Percentiles rank a stretch among this genome's conserved stretches.
These are phyloP conservation scores for Sporothrix phasma DNA, from an alignment of 2,329 filamentous ascomycete species.

Conservation along the genomic window DNA sequence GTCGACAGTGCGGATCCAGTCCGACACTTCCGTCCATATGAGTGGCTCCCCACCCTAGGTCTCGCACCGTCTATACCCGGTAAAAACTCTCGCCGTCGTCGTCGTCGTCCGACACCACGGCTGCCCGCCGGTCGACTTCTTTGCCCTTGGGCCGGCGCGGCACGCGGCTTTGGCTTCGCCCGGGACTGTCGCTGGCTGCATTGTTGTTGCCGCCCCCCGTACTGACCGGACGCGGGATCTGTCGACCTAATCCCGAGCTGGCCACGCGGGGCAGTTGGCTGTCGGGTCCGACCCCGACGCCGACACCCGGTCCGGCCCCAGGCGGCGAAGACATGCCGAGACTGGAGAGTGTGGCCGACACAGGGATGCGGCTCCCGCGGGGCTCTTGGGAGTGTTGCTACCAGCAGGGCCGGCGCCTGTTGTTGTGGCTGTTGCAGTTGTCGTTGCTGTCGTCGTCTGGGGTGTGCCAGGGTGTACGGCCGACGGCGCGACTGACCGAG, in stretches of 20 bases:
- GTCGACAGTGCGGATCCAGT: not conserved
- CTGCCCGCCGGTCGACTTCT: constrained; percentile 29
- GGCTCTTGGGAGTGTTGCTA: not conserved
- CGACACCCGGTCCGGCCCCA: no score
- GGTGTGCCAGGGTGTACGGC: constrained; percentile 19
- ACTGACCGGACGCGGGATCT: not conserved
- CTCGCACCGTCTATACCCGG: not conserved
- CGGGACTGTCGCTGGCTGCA: constrained; percentile 16
- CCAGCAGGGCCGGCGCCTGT: no score
- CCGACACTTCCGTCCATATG: not conserved
- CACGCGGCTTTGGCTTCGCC: constrained; percentile 18
- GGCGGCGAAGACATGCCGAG: constrained; percentile 5
- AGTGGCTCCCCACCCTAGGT: no score
- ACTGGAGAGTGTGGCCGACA: not conserved
- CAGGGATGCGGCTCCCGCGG: constrained; percentile 11
- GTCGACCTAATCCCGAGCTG: not conserved
- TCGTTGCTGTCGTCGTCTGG: not conserved
- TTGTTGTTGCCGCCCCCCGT: not conserved
- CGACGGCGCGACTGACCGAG: constrained; percentile 14
- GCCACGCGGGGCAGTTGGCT: not conserved
- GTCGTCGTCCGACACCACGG: constrained; percentile 18
- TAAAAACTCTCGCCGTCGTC: constrained; percentile 22
- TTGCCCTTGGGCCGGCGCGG: constrained; percentile 34
- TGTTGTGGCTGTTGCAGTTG: not conserved
- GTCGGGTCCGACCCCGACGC: not conserved